Conservation (phyloP, 768 basidiomycete genomes). For the Mycena amicta region DNA sequence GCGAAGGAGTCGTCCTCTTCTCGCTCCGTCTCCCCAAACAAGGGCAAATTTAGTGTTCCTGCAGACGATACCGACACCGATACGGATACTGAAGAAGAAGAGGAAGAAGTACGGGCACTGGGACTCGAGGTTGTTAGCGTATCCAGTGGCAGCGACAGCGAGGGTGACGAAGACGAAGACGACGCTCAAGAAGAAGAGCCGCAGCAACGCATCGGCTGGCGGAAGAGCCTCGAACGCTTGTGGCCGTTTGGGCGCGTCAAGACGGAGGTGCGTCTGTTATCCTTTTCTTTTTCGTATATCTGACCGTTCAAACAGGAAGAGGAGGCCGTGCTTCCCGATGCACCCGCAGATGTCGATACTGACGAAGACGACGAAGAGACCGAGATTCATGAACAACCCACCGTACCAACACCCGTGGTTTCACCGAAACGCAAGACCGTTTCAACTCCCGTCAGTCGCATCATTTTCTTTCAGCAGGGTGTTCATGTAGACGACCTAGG, state of each 20-base stretch:
- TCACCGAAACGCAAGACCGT: conserved; percentile 1
- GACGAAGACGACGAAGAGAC: conserved; percentile 32
- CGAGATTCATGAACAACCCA: conserved; percentile 19
- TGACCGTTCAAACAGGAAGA: conserved; percentile 21
- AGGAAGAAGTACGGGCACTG: conserved; percentile 50
- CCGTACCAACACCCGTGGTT: conserved; percentile 2
- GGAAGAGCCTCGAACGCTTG: conserved; percentile 23
- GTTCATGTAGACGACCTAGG: too few relatives aligned
- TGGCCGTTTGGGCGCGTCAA: conserved; percentile 26
- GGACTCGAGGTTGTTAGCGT: conserved; percentile 51
- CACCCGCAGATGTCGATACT: conserved; percentile 20
- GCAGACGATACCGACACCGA: conserved; percentile 1
- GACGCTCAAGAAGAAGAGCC: conserved; percentile 20
- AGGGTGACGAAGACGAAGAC: conserved; percentile 27
- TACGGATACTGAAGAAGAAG: conserved; percentile 43
- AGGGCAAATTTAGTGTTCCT: neutral
- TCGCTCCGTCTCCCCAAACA: neutral
- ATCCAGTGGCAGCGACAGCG: conserved; percentile 38
- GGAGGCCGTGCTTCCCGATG: conserved; percentile 11
- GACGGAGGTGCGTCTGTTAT: conserved; percentile 23
- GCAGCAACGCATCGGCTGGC: conserved; percentile 17
- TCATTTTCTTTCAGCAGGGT: neutral
- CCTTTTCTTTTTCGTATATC: conserved; percentile 16
- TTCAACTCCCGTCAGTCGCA: neutral
- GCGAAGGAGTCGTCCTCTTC: neutral